Evolutionary conservation across 2,329 filamentous ascomycete genomes (phyloP).

Genomic region (Orbilia javanica): DNA sequence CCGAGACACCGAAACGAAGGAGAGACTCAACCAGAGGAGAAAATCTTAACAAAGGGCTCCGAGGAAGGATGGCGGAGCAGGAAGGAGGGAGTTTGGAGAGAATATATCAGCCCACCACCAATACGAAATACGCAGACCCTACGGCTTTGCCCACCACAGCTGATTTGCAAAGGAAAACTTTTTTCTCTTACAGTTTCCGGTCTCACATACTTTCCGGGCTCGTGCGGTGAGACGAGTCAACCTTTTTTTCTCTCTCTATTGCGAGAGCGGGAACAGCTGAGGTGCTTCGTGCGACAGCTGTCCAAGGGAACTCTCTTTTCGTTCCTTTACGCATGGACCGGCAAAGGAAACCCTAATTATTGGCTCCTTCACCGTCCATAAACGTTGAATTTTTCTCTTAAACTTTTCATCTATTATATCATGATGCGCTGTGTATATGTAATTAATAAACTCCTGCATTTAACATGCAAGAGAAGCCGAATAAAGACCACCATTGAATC

Average conservation of each 20-base stretch:
- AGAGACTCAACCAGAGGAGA: neutral
- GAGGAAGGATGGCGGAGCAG: constrained; percentile 51
- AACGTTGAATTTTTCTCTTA: constrained; percentile 15
- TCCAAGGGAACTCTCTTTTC: constrained; percentile 43
- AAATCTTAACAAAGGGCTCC: constrained; percentile 7
- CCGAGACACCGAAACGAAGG: constrained; percentile 19
- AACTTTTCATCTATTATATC: constrained; percentile 10
- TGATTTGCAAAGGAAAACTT: constrained; percentile 15
- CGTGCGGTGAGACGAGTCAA: constrained; percentile 44
- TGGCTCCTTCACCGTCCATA: constrained; percentile 33
- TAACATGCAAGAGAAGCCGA: constrained; percentile 20
- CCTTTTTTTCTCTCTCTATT: neutral
- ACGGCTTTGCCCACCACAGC: neutral
- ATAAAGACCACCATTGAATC: constrained; percentile 2
- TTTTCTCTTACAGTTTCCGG: constrained; percentile 28
- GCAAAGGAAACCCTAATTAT: constrained; percentile 24
- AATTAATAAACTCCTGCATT: constrained; percentile 30
- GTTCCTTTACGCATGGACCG: constrained; percentile 26
- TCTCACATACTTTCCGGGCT: constrained; percentile 54
- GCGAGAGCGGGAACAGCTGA: neutral
- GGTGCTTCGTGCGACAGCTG: constrained; percentile 52
- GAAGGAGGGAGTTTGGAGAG: constrained; percentile 56
- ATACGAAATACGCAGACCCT: neutral
- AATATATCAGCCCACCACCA: constrained; percentile 41
- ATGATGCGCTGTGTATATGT: constrained; percentile 26